phyloP scores from a whole-genome alignment of 306 rosid species.

The Hippophae tibetana region DNA sequence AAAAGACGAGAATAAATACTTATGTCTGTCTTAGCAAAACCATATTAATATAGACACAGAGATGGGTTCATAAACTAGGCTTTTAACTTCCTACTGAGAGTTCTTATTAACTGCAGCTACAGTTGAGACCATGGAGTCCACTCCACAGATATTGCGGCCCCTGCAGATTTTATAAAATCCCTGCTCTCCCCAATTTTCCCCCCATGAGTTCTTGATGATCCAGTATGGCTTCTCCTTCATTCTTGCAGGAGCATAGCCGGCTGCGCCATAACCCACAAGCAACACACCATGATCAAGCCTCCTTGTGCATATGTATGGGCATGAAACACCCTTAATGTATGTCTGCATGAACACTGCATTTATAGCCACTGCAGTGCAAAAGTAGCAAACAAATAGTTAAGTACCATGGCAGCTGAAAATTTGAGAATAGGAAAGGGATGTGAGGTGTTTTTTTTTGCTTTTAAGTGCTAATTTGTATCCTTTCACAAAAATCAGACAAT shows the following conservation, averaged over 20 bases:
- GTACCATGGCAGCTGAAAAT: too few relatives aligned
- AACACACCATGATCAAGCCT: constrained; percentile 72
- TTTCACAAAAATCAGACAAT: background rate
- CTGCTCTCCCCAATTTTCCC: constrained; percentile 84
- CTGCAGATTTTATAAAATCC: constrained; percentile 83
- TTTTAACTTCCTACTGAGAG: constrained; percentile 12
- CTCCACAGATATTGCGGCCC: constrained; percentile 85
- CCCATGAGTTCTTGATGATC: constrained; percentile 97
- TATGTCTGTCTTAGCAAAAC: background rate
- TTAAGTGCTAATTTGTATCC: too few relatives aligned
- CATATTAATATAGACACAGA: background rate
- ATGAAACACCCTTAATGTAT: constrained; percentile 79
- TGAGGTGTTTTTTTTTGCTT: too few relatives aligned
- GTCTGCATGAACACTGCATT: constrained; percentile 97
- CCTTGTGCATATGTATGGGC: constrained; percentile 85
- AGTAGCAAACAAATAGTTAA: constrained; percentile 1
- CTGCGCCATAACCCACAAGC: constrained; percentile 75
- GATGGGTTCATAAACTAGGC: background rate
- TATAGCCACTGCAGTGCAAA: constrained; percentile 88
- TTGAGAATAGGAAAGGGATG: too few relatives aligned
- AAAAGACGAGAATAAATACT: too few relatives aligned
- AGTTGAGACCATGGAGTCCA: constrained; percentile 75
- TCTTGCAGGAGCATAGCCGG: constrained; percentile 60
- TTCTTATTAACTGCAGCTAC: constrained; percentile 51
- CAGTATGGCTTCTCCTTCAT: constrained; percentile 86